These are phyloP conservation scores for Phytomonas sp. DNA, from an alignment of 208 protist genomes.

Conservation along the genomic window DNA sequence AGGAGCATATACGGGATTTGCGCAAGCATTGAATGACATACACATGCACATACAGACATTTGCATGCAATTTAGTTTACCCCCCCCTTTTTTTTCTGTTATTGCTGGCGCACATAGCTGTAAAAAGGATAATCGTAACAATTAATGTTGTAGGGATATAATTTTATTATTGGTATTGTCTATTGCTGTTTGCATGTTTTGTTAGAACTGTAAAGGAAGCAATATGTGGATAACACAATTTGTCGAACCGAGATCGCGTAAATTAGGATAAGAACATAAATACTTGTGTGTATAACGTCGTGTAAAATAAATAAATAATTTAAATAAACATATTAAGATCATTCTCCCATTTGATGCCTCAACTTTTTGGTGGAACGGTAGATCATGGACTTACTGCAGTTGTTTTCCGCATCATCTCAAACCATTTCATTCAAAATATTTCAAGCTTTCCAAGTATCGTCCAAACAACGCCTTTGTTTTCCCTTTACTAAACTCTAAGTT, in stretches of 20 bases:
- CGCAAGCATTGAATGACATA: background rate
- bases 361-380: background rate
- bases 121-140: background rate
- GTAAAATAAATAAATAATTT: background rate
- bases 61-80: background rate
- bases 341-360: background rate
- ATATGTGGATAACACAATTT: background rate
- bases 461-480: background rate
- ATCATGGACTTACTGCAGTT: background rate
- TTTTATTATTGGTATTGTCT: background rate
- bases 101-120: background rate
- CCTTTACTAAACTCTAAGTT: background rate
- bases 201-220: background rate
- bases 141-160: background rate
- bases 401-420: background rate
- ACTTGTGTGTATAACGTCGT: background rate
- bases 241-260: background rate
- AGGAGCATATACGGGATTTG: constrained; percentile 8
- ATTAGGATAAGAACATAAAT: background rate
- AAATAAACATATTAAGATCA: background rate
- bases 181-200: background rate
- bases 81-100: background rate
- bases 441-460: background rate
- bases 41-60: background rate
- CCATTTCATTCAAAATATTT: background rate